Percentiles rank a stretch among this genome's conserved stretches.
Conservation (phyloP, 495 filamentous ascomycete species). For the Penicillium bialowiezense region DNA sequence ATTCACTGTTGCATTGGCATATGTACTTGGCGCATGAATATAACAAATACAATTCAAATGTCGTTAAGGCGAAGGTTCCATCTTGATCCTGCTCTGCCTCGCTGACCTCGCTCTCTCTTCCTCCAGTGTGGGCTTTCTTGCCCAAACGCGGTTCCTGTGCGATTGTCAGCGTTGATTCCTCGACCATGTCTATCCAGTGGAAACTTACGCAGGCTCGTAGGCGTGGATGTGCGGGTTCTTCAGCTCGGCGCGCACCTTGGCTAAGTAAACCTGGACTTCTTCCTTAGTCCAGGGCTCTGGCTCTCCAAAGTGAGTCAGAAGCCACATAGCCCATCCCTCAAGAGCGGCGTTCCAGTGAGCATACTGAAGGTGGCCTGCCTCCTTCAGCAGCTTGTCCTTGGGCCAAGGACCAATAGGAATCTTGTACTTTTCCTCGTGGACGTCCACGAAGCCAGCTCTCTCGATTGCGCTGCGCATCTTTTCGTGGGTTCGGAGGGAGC, state of each 20-base stretch:
- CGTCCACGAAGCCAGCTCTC: constrained; percentile 31
- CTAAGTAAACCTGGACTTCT: constrained; percentile 14
- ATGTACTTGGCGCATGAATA: too few species aligned
- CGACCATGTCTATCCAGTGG: neutral
- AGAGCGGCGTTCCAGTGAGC: constrained; percentile 47
- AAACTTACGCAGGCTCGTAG: constrained; percentile 11
- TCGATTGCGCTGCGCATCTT: constrained; percentile 16
- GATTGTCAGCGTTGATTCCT: neutral
- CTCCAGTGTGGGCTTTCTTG: constrained; percentile 7
- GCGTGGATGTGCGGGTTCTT: constrained; percentile 9
- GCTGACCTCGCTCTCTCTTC: too few species aligned
- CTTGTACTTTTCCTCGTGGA: constrained; percentile 44
- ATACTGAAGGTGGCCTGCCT: constrained; percentile 60
- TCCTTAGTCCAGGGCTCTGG: constrained; percentile 13
- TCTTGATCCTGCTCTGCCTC: too few species aligned
- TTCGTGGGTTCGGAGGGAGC: constrained; percentile 11
- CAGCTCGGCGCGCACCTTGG: constrained; percentile 12
- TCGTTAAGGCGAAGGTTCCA: too few species aligned
- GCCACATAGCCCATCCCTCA: constrained; percentile 17
- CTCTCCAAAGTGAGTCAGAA: constrained; percentile 11
- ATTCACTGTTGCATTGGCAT: too few species aligned
- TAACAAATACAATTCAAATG: too few species aligned
- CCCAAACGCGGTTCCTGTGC: constrained; percentile 18
- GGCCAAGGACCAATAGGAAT: constrained; percentile 65
- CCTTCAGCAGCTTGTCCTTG: constrained; percentile 58